Percentiles rank a stretch among this genome's conserved stretches.
These are phyloP conservation scores for Dalbergia cultrata DNA, from an alignment of 306 rosid genomes.

Conservation along the genomic window DNA sequence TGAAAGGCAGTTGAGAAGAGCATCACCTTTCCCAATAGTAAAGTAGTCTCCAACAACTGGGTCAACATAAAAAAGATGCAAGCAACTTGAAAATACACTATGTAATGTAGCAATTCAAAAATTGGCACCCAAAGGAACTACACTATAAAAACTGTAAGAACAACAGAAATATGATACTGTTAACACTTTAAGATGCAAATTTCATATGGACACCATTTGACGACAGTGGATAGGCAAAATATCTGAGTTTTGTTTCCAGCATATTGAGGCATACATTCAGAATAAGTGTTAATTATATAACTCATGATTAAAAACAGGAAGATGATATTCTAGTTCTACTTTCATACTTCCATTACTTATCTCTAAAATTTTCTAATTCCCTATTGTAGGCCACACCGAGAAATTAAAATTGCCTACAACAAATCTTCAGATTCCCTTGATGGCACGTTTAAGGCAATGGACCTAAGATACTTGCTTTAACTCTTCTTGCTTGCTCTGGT, in stretches of 20 bases:
- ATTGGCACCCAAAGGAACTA: neutral
- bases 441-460: neutral
- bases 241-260: neutral
- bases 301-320: neutral
- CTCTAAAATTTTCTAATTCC: neutral
- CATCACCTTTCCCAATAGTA: constrained; percentile 45
- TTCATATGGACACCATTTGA: neutral
- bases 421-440: constrained; percentile 2
- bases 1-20: constrained; percentile 49
- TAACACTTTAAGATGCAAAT: neutral
- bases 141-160: neutral
- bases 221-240: neutral
- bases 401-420: neutral
- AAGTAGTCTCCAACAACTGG: constrained; percentile 13
- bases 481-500: neutral
- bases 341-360: neutral
- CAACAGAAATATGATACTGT: neutral
- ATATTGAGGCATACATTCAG: neutral
- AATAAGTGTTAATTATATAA: neutral
- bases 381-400: neutral
- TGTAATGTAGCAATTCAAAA: neutral
- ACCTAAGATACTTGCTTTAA: neutral
- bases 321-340: constrained; percentile 7
- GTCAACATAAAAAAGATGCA: constrained; percentile 2
- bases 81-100: constrained; percentile 9